phyloP scores from a whole-genome alignment of 2,329 filamentous ascomycete species.

The Geosmithia putterillii region DNA sequence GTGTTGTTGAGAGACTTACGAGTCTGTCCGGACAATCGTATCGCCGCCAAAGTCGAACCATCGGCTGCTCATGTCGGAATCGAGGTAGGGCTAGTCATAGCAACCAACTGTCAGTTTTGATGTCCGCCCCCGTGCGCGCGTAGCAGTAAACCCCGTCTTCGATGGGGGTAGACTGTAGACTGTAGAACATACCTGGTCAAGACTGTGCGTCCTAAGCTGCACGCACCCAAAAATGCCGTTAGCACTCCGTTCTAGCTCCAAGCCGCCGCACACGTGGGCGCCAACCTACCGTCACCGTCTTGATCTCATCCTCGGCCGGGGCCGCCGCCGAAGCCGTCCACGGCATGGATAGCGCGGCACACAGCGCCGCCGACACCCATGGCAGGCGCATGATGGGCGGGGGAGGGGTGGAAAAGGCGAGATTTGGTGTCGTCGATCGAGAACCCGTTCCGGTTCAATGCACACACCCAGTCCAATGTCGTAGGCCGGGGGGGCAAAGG shows the following conservation, averaged over 20 bases:
- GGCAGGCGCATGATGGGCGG: constrained; percentile 33
- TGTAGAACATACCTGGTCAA: constrained; percentile 68
- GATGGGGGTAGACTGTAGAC: too few relatives aligned
- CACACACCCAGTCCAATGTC: too few relatives aligned
- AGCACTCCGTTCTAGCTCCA: constrained; percentile 5
- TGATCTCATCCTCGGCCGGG: constrained; percentile 34
- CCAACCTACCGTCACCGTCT: constrained; percentile 35
- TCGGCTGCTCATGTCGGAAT: constrained; percentile 94
- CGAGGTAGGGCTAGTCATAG: constrained; percentile 68
- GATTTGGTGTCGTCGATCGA: not conserved
- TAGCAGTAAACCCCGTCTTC: too few relatives aligned
- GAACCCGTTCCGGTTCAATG: too few relatives aligned
- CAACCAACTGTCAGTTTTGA: constrained; percentile 3
- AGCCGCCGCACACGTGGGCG: not conserved
- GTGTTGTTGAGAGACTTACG: constrained; percentile 30
- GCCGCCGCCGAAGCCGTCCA: constrained; percentile 38
- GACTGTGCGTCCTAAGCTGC: constrained; percentile 77
- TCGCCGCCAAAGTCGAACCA: constrained; percentile 99
- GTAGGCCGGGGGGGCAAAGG: too few relatives aligned
- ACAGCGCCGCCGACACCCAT: constrained; percentile 16
- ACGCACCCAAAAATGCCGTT: constrained; percentile 8
- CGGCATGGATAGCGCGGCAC: constrained; percentile 35
- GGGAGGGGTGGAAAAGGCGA: not conserved
- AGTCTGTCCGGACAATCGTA: constrained; percentile 66
- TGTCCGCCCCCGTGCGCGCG: constrained; percentile 7